Base-by-base conservation (phyloP, 2,329 filamentous ascomycete species). In the Davidsoniella australis region DNA sequence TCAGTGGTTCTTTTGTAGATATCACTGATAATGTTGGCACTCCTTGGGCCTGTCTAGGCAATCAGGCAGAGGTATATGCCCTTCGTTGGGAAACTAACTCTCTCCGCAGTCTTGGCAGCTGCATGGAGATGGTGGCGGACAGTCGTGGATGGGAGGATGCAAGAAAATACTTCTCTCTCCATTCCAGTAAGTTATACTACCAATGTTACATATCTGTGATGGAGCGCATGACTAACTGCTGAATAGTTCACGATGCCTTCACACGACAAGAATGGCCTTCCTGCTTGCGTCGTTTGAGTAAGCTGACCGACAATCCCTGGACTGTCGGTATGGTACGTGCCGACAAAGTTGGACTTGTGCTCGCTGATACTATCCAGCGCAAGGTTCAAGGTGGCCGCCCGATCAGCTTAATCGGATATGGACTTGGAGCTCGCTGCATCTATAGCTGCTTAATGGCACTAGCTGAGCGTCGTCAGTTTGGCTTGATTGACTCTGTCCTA, bases 81-180 rank as follows among this genome's bases (percentile, higher is more conserved):
- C 67, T 96, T 20, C 75, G 83, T 45, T 96, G 84, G 78, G 91
- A 96, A 62, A 70, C 83, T 4, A 77, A 86, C 42, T 73, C 83
- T 1, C 67, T 96, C 26, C 69, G 80, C 56, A 87, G 83, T 53
- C 71, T 96, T 2, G 88, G 87, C 1, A 78, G 73, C 56, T 78
- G 85, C 1, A 76, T 96, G 54, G 79, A 83, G 52, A 81, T 78
- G 1, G 75, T 94, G 55, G 73, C 89, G 45, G 84, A 78, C 55
- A 88, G 78, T 59, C 77, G 77, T 41, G 85, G 87, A n/a, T 96
- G 87, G 85, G 70, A 68, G 37, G 70, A 75, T 52, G 84, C 86
- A 2, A 70, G 68, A 56, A 65, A 68, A 56, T 69, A 72, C 40
- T 70, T 73, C 45, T 58, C 57, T 50, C 61, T 64, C 44, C 62